phyloP scores from a whole-genome alignment of 2,329 filamentous ascomycete species.

The Claviceps monticola region DNA sequence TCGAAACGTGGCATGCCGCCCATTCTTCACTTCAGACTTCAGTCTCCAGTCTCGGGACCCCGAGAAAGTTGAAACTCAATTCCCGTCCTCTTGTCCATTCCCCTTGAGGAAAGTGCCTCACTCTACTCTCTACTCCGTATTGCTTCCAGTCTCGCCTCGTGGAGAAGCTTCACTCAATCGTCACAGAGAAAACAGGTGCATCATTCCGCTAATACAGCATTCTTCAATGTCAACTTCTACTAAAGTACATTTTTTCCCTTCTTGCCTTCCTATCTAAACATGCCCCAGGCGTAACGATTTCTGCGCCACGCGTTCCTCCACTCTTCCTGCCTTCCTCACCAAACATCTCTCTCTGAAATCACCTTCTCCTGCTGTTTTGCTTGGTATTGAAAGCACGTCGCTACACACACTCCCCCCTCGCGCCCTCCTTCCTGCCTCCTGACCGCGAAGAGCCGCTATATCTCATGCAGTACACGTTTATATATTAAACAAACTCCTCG shows the following conservation, averaged over 20 bases:
- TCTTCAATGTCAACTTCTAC: constrained; percentile 22
- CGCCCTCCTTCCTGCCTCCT: background rate
- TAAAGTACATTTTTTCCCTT: constrained; percentile 25
- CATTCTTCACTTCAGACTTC: too few species aligned
- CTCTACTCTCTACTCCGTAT: too few species aligned
- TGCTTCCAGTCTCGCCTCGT: too few species aligned
- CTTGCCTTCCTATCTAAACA: constrained; percentile 17
- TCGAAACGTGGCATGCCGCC: background rate
- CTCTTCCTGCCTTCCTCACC: too few species aligned
- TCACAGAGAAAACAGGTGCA: too few species aligned
- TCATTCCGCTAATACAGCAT: constrained; percentile 1
- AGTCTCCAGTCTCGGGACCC: background rate
- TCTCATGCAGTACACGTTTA: constrained; percentile 11
- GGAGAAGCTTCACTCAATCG: too few species aligned
- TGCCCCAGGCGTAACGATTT: constrained; percentile 5
- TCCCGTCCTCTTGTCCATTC: too few species aligned
- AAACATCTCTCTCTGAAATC: background rate
- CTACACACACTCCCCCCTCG: background rate
- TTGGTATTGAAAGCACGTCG: constrained; percentile 13
- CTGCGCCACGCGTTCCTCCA: too few species aligned
- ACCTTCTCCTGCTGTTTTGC: constrained; percentile 7
- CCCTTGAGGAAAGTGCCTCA: too few species aligned
- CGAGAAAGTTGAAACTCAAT: too few species aligned
- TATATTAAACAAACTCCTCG: constrained; percentile 4
- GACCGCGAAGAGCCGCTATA: constrained; percentile 5